These are phyloP conservation scores for Thuja plicata DNA, from an alignment of 83 land plant species.

Conservation along the genomic window DNA sequence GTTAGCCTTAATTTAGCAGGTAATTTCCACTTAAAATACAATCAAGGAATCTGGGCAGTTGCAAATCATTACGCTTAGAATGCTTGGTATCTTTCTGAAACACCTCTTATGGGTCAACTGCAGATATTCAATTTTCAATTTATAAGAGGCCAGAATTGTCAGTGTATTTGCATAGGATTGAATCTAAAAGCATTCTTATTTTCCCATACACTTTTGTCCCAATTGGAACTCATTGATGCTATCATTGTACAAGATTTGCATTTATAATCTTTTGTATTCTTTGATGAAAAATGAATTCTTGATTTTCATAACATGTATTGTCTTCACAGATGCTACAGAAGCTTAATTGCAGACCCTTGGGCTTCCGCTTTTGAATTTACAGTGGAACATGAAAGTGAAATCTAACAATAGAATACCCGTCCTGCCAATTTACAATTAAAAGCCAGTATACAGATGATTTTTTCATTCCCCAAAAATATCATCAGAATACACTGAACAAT, in stretches of 20 bases:
- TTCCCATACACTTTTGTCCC: background rate
- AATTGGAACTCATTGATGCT: background rate
- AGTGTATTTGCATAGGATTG: background rate
- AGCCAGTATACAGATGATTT: conserved; percentile 2
- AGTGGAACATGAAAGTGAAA: background rate
- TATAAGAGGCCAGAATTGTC: background rate
- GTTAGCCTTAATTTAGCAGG: background rate
- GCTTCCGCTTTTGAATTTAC: background rate
- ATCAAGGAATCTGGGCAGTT: background rate
- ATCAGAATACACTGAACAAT: background rate
- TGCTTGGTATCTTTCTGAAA: background rate
- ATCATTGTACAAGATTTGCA: background rate
- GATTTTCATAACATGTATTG: background rate
- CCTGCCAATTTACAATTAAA: conserved; percentile 10
- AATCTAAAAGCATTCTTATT: background rate
- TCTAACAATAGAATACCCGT: conserved; percentile 1
- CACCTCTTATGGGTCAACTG: background rate
- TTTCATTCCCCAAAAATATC: background rate
- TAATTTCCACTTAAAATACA: background rate
- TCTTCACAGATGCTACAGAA: conserved; percentile 4
- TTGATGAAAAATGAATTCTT: background rate
- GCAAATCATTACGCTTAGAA: background rate
- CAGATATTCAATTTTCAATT: background rate
- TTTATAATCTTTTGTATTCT: background rate
- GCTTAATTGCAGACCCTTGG: background rate